Evolutionary conservation across 129 eudicot species (phyloP), one percentile per base, ranked within the genome.

Genomic region (Lactuca sativa): DNA sequence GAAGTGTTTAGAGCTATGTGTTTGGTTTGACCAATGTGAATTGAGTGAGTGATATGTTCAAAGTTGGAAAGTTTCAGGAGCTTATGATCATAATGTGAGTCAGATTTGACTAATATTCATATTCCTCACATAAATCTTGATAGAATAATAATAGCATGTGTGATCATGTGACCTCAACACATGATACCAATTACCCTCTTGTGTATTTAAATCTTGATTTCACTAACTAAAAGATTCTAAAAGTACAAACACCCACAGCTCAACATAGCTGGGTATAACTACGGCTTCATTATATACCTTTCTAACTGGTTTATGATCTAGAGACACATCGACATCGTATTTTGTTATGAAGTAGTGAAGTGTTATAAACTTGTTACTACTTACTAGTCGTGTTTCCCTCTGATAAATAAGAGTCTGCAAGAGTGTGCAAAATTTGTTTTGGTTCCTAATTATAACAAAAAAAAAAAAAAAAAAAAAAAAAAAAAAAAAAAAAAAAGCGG

Each of bases 81-180:
- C 52, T 47, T 12, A 68, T 74, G 51, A 60, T 83, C 83, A 88
- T 25, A 25, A 25, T 88, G 88, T 81, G 91, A 76, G 49, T 74
- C 78, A 74, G 68, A 81, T 76, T 84, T 81, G 81, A 81, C 67
- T 70, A 70, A 58, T 65, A 51, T 59, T 40, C 59, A 63, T 56
- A 36, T 74, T 63, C 69, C 67, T 65, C 32, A 34, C 71, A 59
- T 57, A 69, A 59, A 83, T 74, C 64, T 67, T 59, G 17, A 61
- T 62, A 69, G 71, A 77, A 69, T 71, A 79, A 65, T 62, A 71
- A 65, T 38, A 71, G 82, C 82, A 80, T 83, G 83, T 82, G 95
- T 79, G 75, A 80, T 86, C 97, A 90, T 82, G 96, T 86, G 95
- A 82, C 78, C 64, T 71, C 56, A 69, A 72, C 90, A 86, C 89